These are phyloP conservation scores for Bryoerythrophyllum caledonicum DNA, from an alignment of 225 moss, liverwort and hornwort genomes.

Conservation along the genomic window DNA sequence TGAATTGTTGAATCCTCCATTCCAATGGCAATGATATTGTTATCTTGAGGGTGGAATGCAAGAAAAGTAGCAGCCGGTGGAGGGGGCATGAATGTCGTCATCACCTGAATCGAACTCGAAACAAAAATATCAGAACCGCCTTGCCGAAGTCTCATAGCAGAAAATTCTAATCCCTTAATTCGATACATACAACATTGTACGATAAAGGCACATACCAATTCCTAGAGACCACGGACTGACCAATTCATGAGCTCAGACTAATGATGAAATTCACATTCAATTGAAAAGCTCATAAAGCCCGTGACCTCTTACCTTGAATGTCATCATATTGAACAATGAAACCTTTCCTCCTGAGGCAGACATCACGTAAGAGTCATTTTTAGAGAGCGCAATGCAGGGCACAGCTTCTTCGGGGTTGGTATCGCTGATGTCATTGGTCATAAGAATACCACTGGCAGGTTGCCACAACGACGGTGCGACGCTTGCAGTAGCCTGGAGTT, in stretches of 20 bases:
- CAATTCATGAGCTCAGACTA: not conserved
- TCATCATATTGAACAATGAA: conserved; percentile 91
- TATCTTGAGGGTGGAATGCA: conserved; percentile 90
- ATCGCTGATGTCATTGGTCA: conserved; percentile 87
- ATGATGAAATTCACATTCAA: not conserved
- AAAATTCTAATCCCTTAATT: not conserved
- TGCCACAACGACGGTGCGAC: conserved; percentile 75
- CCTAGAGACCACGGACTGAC: not conserved
- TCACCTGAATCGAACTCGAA: conserved; percentile 58
- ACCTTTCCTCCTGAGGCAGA: conserved; percentile 91
- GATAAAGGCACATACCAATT: not conserved
- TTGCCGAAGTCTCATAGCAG: not conserved
- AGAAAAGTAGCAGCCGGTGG: conserved; percentile 89
- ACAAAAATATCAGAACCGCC: conserved; percentile 1
- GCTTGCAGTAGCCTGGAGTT: conserved; percentile 73
- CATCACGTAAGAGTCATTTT: conserved; percentile 92
- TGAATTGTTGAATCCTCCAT: conserved; percentile 93
- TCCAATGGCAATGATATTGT: conserved; percentile 89
- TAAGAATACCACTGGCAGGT: conserved; percentile 76
- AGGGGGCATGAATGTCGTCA: conserved; percentile 89
- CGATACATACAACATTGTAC: not conserved
- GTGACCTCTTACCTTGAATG: conserved; percentile 66
- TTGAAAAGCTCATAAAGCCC: not conserved
- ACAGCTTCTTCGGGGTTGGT: conserved; percentile 91
- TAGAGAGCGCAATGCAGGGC: conserved; percentile 84